A percentile compares a stretch with the other conserved stretches of the same genome.
These are phyloP conservation scores for Suillus weaverae DNA, from an alignment of 768 basidiomycete species.

Conservation along the genomic window DNA sequence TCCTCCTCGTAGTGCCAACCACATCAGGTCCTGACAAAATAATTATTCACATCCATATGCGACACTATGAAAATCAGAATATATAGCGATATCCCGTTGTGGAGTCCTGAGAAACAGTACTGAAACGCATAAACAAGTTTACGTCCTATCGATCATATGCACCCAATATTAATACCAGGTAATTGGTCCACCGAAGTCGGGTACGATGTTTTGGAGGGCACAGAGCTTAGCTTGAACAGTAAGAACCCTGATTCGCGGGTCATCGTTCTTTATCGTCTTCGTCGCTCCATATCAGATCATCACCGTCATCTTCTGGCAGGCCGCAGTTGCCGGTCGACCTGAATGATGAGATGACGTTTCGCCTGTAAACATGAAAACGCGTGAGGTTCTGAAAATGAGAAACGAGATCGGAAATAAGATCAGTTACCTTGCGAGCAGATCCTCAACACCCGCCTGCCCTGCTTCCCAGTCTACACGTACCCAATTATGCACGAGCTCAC, in stretches of 20 bases:
- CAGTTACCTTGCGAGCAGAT: slow-evolving; percentile 59
- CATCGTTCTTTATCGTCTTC: slow-evolving; percentile 38
- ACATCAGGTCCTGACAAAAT: background rate
- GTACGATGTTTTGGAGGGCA: too few species aligned
- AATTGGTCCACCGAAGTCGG: background rate
- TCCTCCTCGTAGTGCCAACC: background rate
- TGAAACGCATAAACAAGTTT: background rate
- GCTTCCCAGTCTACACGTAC: slow-evolving; percentile 88
- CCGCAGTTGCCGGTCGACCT: slow-evolving; percentile 40
- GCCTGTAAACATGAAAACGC: slow-evolving; percentile 12
- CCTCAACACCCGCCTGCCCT: slow-evolving; percentile 63
- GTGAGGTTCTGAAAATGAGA: background rate
- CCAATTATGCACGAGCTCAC: slow-evolving; percentile 87
- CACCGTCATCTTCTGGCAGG: slow-evolving; percentile 50
- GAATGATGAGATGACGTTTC: slow-evolving; percentile 24
- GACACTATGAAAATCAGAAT: background rate
- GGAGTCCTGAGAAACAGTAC: background rate
- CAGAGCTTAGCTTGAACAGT: background rate
- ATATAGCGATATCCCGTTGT: background rate
- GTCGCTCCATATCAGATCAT: slow-evolving; percentile 54
- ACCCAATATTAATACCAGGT: background rate
- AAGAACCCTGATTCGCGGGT: background rate
- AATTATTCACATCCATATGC: background rate
- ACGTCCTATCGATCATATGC: background rate
- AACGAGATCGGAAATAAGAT: background rate